Evolutionary conservation across 169 alveolate species (phyloP), one percentile per base, ranked within the genome.

Genomic region (Cryptosporidium parvum): DNA sequence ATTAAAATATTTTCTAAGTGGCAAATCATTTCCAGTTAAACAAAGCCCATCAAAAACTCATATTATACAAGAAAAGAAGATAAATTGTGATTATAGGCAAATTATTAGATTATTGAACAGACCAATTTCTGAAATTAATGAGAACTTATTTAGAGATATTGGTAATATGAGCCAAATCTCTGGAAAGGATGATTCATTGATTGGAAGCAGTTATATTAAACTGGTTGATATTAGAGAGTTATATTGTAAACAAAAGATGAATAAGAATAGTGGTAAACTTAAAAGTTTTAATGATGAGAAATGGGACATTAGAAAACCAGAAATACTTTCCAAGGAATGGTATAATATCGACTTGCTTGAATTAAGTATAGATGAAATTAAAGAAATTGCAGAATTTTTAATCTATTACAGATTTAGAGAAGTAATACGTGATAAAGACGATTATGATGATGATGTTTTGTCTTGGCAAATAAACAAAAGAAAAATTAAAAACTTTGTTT

Each of bases 401-500:
- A 31, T 80, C 3, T 45, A 42, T 26, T 80, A 80, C 52, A 44
- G 89, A 33, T 80, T 31, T 39, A 26, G 33, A 23, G 68, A 37
- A 29, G 35, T 80, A 37, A 29, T 80, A 8, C 37, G 70, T 10
- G 75, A 80, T 39, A 80, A 80, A 65, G 56, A 59, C 4, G 67
- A 80, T 10, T 80, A 62, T 45, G 70, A 80, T 12, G 89, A 80
- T 23, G 89, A 80, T 39, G 42, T 80, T 29, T 23, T 39, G 37
- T 42, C 51, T 16, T 80, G 89, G 89, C 39, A 51, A 45, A 80
- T 80, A 0, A 42, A 65, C 37, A 48, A 23, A 14, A 21, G 18
- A 51, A 80, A 59, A 51, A 80, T 80, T 7, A 44, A 44, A 80
- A 80, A 67, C 26, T 80, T 80, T 65, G 89, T 80, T 39, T 42